Percentiles rank a stretch among this genome's conserved stretches.
Evolutionary conservation across 164 flowering plant genomes (phyloP).

Genomic region (Liquidambar formosana): DNA sequence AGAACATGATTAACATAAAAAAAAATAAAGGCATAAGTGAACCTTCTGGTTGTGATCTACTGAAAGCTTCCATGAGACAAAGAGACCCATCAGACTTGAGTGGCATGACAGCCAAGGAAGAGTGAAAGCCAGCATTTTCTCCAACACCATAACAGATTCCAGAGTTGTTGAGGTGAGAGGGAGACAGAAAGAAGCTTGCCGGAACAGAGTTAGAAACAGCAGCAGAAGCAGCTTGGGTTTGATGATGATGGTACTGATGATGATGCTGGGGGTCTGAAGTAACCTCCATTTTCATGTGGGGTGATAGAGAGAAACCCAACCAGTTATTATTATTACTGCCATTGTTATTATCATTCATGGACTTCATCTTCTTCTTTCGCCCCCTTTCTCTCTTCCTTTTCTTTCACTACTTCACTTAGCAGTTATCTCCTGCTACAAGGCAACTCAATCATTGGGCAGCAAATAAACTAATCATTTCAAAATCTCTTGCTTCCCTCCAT

Average conservation of each 20-base stretch:
- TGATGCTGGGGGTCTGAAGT: slow-evolving; percentile 39
- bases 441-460: slow-evolving; percentile 61
- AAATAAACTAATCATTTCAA: slow-evolving; percentile 53
- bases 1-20: neutral
- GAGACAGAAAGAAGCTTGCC: slow-evolving; percentile 42
- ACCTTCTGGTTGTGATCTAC: slow-evolving; percentile 66
- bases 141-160: slow-evolving; percentile 40
- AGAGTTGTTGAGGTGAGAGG: slow-evolving; percentile 37
- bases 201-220: slow-evolving; percentile 37
- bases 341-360: slow-evolving; percentile 43
- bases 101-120: slow-evolving; percentile 72
- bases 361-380: slow-evolving; percentile 50
- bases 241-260: slow-evolving; percentile 29
- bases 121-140: slow-evolving; percentile 36
- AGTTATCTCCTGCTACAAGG: slow-evolving; percentile 25
- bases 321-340: slow-evolving; percentile 43
- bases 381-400: slow-evolving; percentile 12
- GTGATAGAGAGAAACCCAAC: slow-evolving; percentile 91
- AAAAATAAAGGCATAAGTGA: slow-evolving; percentile 1
- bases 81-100: slow-evolving; percentile 92
- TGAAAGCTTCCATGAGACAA: slow-evolving; percentile 77
- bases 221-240: slow-evolving; percentile 24
- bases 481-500: slow-evolving; percentile 26
- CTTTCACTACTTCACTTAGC: slow-evolving; percentile 10
- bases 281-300: slow-evolving; percentile 70